These are phyloP conservation scores for Tetramitus jugosus DNA, from an alignment of 208 protist species.

Conservation along the genomic window DNA sequence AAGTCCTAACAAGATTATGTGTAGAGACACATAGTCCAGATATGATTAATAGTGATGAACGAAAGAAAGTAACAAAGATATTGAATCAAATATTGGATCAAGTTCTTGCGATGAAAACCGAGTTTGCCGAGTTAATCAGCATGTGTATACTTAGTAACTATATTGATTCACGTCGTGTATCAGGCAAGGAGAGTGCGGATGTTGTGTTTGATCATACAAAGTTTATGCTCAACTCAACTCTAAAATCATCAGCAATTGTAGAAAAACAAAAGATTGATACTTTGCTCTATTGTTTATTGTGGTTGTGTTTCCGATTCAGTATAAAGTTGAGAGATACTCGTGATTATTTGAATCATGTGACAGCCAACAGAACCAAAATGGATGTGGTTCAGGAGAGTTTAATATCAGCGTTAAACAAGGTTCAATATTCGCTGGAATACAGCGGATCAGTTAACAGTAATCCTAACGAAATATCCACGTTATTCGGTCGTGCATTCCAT, in stretches of 20 bases:
- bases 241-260: background rate
- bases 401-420: background rate
- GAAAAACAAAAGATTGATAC: background rate
- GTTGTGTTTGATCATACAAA: slow-evolving; percentile 13
- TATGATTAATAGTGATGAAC: background rate
- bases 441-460: background rate
- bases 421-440: background rate
- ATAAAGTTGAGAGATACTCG: background rate
- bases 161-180: background rate
- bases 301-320: background rate
- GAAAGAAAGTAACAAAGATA: slow-evolving; percentile 6
- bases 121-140: slow-evolving; percentile 1
- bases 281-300: slow-evolving; percentile 2
- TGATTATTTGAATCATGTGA: background rate
- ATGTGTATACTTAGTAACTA: slow-evolving; percentile 19
- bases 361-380: background rate
- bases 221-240: background rate
- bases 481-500: background rate
- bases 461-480: background rate
- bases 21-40: background rate
- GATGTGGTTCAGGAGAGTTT: background rate
- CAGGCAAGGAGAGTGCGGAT: slow-evolving; percentile 16
- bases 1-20: slow-evolving; percentile 13
- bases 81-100: background rate
- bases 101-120: background rate